Conservation (phyloP, 306 rosid species). For the Betula pendula region DNA sequence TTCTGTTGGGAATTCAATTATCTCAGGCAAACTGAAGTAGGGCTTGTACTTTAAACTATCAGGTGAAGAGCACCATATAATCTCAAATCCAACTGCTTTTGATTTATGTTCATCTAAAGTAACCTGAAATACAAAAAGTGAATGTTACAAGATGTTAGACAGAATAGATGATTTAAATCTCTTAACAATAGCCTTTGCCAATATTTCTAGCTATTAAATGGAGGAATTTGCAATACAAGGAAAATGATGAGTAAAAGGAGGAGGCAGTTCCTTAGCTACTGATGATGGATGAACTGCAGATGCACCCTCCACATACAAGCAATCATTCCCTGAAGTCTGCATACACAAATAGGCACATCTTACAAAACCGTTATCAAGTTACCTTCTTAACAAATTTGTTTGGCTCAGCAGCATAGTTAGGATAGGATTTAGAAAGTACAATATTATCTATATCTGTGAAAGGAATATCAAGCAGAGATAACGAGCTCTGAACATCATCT, state of each 20-base stretch:
- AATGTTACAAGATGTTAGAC: neutral
- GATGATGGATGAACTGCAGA: slow-evolving; percentile 71
- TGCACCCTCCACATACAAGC: slow-evolving; percentile 86
- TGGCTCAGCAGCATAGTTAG: slow-evolving; percentile 1
- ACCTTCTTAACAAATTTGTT: slow-evolving; percentile 14
- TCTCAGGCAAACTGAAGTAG: slow-evolving; percentile 76
- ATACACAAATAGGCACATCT: slow-evolving; percentile 28
- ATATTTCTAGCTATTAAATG: neutral
- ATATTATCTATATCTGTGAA: slow-evolving; percentile 82
- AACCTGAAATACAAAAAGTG: slow-evolving; percentile 51
- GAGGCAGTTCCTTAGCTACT: slow-evolving; percentile 65
- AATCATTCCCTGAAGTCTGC: slow-evolving; percentile 60
- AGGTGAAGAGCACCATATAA: slow-evolving; percentile 86
- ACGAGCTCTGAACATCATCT: slow-evolving; percentile 57
- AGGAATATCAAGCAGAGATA: slow-evolving; percentile 70
- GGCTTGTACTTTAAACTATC: slow-evolving; percentile 67
- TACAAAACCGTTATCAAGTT: slow-evolving; percentile 8
- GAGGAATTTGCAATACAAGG: neutral
- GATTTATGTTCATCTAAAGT: slow-evolving; percentile 54
- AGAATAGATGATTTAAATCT: neutral
- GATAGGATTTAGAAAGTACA: slow-evolving; percentile 46
- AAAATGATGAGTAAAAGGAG: neutral
- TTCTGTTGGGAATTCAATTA: slow-evolving; percentile 90
- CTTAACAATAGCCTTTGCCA: neutral
- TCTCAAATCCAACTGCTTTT: slow-evolving; percentile 55